phyloP scores from a whole-genome alignment of 2,329 filamentous ascomycete genomes.

The Botrytis fabae region DNA sequence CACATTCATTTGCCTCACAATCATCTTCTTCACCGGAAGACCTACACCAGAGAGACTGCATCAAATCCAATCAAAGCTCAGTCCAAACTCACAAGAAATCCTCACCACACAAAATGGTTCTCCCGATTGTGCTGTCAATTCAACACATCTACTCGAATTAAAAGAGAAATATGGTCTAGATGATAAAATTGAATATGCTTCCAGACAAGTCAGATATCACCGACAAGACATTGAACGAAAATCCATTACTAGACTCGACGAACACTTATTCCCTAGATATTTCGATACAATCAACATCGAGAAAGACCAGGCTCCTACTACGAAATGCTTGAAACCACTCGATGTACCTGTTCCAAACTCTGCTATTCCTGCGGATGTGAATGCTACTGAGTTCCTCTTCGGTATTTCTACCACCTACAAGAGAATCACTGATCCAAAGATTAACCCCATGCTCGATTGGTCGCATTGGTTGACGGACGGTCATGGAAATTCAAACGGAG shows the following conservation, averaged over 20 bases:
- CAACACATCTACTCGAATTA: conserved; percentile 48
- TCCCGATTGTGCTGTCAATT: conserved; percentile 51
- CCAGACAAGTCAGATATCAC: conserved; percentile 55
- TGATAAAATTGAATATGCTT: conserved; percentile 55
- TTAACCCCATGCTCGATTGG: conserved; percentile 58
- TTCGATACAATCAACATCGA: conserved; percentile 52
- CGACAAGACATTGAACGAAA: conserved; percentile 52
- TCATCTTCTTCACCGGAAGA: conserved; percentile 32
- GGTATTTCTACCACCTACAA: conserved; percentile 60
- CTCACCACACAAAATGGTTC: conserved; percentile 8
- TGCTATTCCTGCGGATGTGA: conserved; percentile 51
- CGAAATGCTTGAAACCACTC: conserved; percentile 52
- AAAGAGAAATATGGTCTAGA: conserved; percentile 51
- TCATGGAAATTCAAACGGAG: conserved; percentile 56
- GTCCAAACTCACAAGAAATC: conserved; percentile 22
- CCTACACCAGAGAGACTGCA: conserved; percentile 24
- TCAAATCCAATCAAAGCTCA: conserved; percentile 22
- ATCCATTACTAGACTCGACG: conserved; percentile 52
- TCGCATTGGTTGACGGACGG: conserved; percentile 60
- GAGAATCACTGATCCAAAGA: conserved; percentile 53
- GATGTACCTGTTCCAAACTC: conserved; percentile 54
- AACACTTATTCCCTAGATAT: conserved; percentile 48
- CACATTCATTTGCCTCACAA: conserved; percentile 31
- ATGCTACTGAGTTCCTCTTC: conserved; percentile 59
- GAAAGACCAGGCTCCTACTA: conserved; percentile 44